Evolutionary conservation across 495 filamentous ascomycete species (phyloP).

Genomic region (Aspergillus ostianus): DNA sequence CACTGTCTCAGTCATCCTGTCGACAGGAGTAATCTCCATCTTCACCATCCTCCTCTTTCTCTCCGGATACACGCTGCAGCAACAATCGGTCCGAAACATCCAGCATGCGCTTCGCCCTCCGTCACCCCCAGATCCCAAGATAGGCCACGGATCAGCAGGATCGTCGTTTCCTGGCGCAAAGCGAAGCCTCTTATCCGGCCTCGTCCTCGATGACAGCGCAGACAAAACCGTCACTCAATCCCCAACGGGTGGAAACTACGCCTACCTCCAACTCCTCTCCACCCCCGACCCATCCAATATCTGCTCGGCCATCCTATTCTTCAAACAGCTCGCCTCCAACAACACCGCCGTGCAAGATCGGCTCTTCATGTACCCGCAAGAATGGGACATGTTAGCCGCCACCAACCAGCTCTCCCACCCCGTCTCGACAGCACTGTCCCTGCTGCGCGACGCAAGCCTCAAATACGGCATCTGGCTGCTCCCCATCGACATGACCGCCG

Average conservation of each 20-base stretch:
- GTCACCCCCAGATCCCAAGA: slow-evolving; percentile 15
- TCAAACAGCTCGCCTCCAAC: slow-evolving; percentile 40
- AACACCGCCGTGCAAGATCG: slow-evolving; percentile 41
- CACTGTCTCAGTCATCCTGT: slow-evolving; percentile 45
- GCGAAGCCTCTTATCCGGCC: slow-evolving; percentile 10
- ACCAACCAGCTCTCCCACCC: slow-evolving; percentile 25
- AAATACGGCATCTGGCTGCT: slow-evolving; percentile 48
- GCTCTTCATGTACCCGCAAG: slow-evolving; percentile 49
- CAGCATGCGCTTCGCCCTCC: slow-evolving; percentile 56
- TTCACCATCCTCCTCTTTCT: slow-evolving; percentile 68
- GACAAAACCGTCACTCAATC: neutral
- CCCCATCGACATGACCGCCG: slow-evolving; percentile 44
- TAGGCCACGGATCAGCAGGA: slow-evolving; percentile 17
- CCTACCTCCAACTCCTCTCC: slow-evolving; percentile 46
- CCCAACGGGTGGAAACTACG: slow-evolving; percentile 33
- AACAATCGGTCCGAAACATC: slow-evolving; percentile 62
- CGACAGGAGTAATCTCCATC: slow-evolving; percentile 49
- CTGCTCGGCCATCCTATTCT: slow-evolving; percentile 46
- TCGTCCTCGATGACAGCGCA: slow-evolving; percentile 4
- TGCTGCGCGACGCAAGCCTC: slow-evolving; percentile 37
- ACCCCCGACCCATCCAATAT: slow-evolving; percentile 46
- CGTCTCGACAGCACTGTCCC: slow-evolving; percentile 32
- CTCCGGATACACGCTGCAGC: slow-evolving; percentile 69
- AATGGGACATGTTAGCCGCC: slow-evolving; percentile 39
- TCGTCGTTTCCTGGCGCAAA: slow-evolving; percentile 27